These are phyloP conservation scores for Suhomyces choctaworum DNA, from an alignment of 1,139 yeast genomes.

Conservation along the genomic window DNA sequence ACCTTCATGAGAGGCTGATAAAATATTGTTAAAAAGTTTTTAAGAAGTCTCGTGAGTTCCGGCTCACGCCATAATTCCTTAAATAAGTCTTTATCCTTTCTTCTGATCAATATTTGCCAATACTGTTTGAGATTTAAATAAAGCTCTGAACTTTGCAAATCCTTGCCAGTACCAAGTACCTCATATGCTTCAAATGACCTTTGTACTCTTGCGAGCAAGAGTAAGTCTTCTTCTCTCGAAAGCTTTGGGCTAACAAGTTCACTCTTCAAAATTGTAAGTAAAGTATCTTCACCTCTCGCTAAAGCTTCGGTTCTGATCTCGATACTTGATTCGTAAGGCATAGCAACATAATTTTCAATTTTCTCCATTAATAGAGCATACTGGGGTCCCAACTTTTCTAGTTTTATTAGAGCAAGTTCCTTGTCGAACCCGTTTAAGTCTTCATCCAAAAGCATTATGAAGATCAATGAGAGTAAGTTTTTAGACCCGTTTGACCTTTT, in stretches of 20 bases:
- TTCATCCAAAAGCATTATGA: conserved; percentile 73
- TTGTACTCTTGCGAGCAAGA: conserved; percentile 13
- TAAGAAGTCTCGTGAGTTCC: conserved; percentile 66
- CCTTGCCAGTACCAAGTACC: conserved; percentile 17
- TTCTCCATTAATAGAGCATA: conserved; percentile 27
- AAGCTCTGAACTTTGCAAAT: conserved; percentile 22
- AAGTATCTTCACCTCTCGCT: conserved; percentile 22
- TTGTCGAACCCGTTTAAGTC: conserved; percentile 69
- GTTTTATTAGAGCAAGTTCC: conserved; percentile 51
- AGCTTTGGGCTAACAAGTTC: conserved; percentile 22
- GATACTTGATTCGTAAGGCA: conserved; percentile 19
- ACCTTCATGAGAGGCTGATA: conserved; percentile 81
- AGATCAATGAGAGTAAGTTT: conserved; percentile 66
- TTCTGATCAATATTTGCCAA: conserved; percentile 63
- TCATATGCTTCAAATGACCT: conserved; percentile 25
- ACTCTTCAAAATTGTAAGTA: conserved; percentile 28
- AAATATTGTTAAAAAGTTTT: conserved; percentile 71
- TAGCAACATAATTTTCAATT: conserved; percentile 26
- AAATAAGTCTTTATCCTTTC: conserved; percentile 71
- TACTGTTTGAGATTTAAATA: conserved; percentile 59
- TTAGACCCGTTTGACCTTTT: conserved; percentile 51
- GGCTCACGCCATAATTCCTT: conserved; percentile 85
- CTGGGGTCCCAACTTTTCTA: conserved; percentile 18
- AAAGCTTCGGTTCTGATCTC: conserved; percentile 28
- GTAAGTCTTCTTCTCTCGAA: conserved; percentile 1